Percentiles rank a stretch among this genome's conserved stretches.
Evolutionary conservation across 75 land plant species (phyloP).

Genomic region (Picea glauca): DNA sequence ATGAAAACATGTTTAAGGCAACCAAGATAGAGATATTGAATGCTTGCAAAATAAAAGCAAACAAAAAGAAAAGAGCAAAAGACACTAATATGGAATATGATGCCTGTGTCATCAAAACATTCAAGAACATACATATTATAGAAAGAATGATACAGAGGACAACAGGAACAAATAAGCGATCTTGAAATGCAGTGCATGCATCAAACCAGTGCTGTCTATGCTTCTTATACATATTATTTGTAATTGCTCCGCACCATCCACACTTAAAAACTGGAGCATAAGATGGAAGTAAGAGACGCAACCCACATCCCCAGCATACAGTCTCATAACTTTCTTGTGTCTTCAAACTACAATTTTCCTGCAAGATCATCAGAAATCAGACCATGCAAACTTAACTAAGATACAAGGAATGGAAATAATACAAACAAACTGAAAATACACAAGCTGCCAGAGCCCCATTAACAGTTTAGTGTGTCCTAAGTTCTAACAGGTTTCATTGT

Average conservation of each 20-base stretch:
- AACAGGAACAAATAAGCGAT: slow-evolving; percentile 50
- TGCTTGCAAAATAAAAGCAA: not conserved
- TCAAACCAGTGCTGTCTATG: slow-evolving; percentile 21
- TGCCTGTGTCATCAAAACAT: not conserved
- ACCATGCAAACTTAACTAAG: no score
- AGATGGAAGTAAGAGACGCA: slow-evolving; percentile 53
- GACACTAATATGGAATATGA: not conserved
- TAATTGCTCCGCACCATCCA: slow-evolving; percentile 98
- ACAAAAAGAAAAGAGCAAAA: not conserved
- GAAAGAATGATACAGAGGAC: slow-evolving; percentile 52
- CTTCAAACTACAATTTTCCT: slow-evolving; percentile 34
- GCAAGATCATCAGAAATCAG: slow-evolving; percentile 1
- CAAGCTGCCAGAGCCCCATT: no score
- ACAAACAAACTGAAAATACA: no score
- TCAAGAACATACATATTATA: slow-evolving; percentile 43
- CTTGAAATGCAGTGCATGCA: slow-evolving; percentile 43
- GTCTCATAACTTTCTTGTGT: slow-evolving; percentile 41
- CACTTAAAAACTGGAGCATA: slow-evolving; percentile 80
- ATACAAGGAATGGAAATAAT: no score
- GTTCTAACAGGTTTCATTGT: no score
- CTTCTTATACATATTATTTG: slow-evolving; percentile 38
- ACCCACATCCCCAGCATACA: slow-evolving; percentile 93
- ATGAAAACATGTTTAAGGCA: slow-evolving; percentile 1
- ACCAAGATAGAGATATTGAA: slow-evolving; percentile 6
- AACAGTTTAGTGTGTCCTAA: no score